Base-by-base conservation (phyloP, 805 yeast genomes). In the Wickerhamomyces queroliae region DNA sequence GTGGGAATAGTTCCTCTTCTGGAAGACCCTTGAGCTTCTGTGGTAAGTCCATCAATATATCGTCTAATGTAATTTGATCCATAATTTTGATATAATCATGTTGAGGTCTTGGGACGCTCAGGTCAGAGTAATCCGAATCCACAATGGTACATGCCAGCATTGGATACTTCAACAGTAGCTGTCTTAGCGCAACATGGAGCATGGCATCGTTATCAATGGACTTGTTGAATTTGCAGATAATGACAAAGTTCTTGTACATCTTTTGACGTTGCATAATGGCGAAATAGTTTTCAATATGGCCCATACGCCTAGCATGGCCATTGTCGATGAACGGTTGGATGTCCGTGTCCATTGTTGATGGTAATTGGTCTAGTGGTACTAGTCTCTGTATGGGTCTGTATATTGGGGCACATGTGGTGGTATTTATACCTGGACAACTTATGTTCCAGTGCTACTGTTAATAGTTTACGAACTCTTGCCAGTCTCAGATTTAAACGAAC, bases 241-340 rank as follows among this genome's bases (percentile, higher is more conserved):
- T n/a, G 10, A 40, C 33, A 26, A 50, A 52, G 38, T 45, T 44
- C 37, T 46, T 50, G 36, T 47, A 50, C 13, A 52, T 31, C 19
- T 44, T 22, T 11, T 43, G 49, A 24, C 55, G 37, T 28, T 46
- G 48, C 2, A 45, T 26, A 16, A 45, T 19, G 6, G 46, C 43
- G 37, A 52, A 52, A 39, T 44, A 52, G 41, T 52, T 52, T 41
- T 52, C 56, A 5, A 50, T 39, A 15, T 45, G 32, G 10, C 55
- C 55, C 23, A 46, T 41, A 11, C 53, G 41, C 25, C 56, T 43
- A 7, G 51, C 49, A 36, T 50, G 55, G 7, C 52, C 52, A 7
- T 38, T 44, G 4, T 29, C 20, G 7, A 18, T 20, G 9, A 29
- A 29, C 12, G 20, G 16, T 21, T 21, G 15, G 7, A 33, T 33